Conservation (phyloP, 1,284 basidiomycete genomes). For the Xerocomus minutiporus region DNA sequence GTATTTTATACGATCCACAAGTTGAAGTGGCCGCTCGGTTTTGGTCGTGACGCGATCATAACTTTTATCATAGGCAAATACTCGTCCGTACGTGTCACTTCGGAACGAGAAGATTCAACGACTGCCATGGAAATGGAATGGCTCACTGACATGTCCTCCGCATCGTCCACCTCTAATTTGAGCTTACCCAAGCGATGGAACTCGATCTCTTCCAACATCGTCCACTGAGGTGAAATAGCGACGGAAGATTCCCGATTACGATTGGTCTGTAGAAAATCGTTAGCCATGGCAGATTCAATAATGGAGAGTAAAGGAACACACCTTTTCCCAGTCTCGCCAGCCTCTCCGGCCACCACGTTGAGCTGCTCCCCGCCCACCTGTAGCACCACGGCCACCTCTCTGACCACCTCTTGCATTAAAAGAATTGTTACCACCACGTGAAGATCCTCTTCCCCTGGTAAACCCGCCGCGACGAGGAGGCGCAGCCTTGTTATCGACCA, state of each 20-base stretch:
- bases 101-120: slow-evolving; percentile 5
- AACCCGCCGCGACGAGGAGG: slow-evolving; percentile 63
- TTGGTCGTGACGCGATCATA: slow-evolving; percentile 97
- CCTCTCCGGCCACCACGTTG: slow-evolving; percentile 72
- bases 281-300: slow-evolving; percentile 2
- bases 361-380: slow-evolving; percentile 37
- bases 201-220: slow-evolving; percentile 95
- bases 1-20: slow-evolving; percentile 94
- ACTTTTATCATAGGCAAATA: slow-evolving; percentile 91
- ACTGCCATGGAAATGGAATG: neutral
- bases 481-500: slow-evolving; percentile 85
- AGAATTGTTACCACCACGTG: slow-evolving; percentile 44
- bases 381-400: slow-evolving; percentile 40
- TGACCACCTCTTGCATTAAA: slow-evolving; percentile 46
- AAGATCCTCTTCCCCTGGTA: slow-evolving; percentile 51
- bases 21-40: slow-evolving; percentile 85
- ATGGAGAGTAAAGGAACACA: slow-evolving; percentile 29
- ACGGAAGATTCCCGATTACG: slow-evolving; percentile 93
- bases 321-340: slow-evolving; percentile 96
- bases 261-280: slow-evolving; percentile 55
- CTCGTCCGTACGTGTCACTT: slow-evolving; percentile 83
- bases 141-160: slow-evolving; percentile 74
- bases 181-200: slow-evolving; percentile 92
- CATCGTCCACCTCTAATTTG: slow-evolving; percentile 87
- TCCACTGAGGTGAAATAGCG: slow-evolving; percentile 88